Evolutionary conservation across 345 rosid species (phyloP), one percentile per base, ranked within the genome.

Genomic region (Capsella bursapastoris): DNA sequence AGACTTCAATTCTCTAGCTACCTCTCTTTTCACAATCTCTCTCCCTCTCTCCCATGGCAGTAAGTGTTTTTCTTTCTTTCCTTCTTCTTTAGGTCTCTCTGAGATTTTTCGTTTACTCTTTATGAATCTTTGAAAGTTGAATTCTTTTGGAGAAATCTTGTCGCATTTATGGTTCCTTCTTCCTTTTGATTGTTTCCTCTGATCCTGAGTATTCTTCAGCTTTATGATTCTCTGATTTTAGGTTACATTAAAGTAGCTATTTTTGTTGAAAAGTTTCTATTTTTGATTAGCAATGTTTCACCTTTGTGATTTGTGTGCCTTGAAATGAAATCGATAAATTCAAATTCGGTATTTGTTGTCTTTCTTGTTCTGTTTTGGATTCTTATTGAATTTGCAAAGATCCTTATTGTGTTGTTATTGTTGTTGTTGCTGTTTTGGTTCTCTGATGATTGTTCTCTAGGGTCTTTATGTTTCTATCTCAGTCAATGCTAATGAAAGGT

Each of bases 21-120:
- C 52, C 48, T 74, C 35, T 34, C 7, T 34, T 71, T 29, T 70
- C 58, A 57, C 56, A 43, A 57, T 50, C 74, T 66, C 37, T 34
- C 65, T 37, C 22, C 22, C 25, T 22, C 25, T 22, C 66, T 37
- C 51, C 40, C 71, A 90, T 90, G 96, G 89, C 89, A 25, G 96
- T 90, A 74, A 86, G 96, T 82, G 38, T 68, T 48, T 12, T 32
- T 31, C 22, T 48, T 53, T 14, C 40, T 4, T 22, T 77, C 50
- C 56, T 61, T 3, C 34, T 11, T 40, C 40, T 49, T 65, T 38
- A 60, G 25, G 48, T 67, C 25, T 50, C 37, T 52, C 35, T 29
- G 7, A 34, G 35, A n/a, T 16, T 65, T 67, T 22, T 34, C 6
- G 2, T 34, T 34, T 22, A 34, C 34, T 68, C 22, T 57, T 57